Evolutionary conservation across 306 rosid genomes (phyloP).

Genomic region (Rubus idaeus): DNA sequence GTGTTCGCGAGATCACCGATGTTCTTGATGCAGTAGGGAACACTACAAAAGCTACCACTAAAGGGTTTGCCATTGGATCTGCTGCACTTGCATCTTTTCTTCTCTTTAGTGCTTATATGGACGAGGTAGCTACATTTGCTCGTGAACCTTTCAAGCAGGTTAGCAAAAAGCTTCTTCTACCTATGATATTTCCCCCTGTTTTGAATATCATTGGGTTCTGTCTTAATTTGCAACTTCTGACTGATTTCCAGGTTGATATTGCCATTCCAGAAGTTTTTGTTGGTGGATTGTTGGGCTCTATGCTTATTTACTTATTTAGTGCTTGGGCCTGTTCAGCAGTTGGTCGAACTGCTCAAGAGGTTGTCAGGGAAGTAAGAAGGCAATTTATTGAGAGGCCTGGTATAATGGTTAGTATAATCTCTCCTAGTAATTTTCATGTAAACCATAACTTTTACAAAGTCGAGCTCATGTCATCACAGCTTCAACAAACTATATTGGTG

Average conservation of each 20-base stretch:
- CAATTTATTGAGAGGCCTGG: constrained; percentile 99
- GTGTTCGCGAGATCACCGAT: constrained; percentile 98
- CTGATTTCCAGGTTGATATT: constrained; percentile 82
- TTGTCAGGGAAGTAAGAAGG: constrained; percentile 95
- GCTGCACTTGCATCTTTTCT: constrained; percentile 99
- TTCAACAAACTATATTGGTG: background rate
- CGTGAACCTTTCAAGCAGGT: constrained; percentile 87
- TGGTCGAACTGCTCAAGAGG: constrained; percentile 98
- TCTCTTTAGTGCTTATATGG: constrained; percentile 99
- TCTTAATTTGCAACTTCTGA: constrained; percentile 23
- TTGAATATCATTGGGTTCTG: constrained; percentile 10
- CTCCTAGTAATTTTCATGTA: constrained; percentile 19
- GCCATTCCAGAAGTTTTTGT: constrained; percentile 95
- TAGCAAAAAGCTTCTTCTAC: constrained; percentile 11
- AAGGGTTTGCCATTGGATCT: constrained; percentile 99
- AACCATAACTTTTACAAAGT: background rate
- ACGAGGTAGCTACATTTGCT: constrained; percentile 82
- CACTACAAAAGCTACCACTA: constrained; percentile 97
- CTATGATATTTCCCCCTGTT: background rate
- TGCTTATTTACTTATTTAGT: constrained; percentile 94
- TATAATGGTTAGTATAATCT: constrained; percentile 78
- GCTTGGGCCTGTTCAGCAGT: constrained; percentile 99
- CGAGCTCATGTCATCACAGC: background rate
- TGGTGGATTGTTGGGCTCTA: constrained; percentile 95
- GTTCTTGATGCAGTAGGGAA: constrained; percentile 95